phyloP scores from a whole-genome alignment of 2,329 filamentous ascomycete species.

The Aureobasidium sp. region DNA sequence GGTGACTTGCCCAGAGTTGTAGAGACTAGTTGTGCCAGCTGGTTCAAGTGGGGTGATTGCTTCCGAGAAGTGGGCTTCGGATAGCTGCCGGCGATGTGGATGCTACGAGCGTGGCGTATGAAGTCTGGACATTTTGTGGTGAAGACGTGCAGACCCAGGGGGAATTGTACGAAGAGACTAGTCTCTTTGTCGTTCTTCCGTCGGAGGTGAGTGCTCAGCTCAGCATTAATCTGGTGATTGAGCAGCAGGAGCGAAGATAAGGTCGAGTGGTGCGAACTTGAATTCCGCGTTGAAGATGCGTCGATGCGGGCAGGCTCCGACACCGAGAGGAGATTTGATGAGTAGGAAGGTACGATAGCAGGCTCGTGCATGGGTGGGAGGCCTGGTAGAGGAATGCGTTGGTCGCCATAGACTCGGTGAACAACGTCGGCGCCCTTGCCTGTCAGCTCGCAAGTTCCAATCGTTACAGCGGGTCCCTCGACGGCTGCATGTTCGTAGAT shows the following conservation, averaged over 20 bases:
- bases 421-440: slow-evolving; percentile 35
- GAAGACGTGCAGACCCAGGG: slow-evolving; percentile 44
- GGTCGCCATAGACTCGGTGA: slow-evolving; percentile 30
- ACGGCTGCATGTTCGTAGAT: slow-evolving; percentile 46
- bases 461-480: slow-evolving; percentile 40
- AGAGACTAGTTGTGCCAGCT: slow-evolving; percentile 38
- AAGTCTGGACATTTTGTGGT: slow-evolving; percentile 43
- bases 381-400: slow-evolving; percentile 35
- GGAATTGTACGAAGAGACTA: slow-evolving; percentile 46
- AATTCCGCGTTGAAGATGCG: slow-evolving; percentile 5
- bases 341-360: slow-evolving; percentile 37
- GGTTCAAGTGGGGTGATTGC: slow-evolving; percentile 27
- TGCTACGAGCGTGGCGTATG: slow-evolving; percentile 42
- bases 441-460: slow-evolving; percentile 40
- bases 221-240: slow-evolving; percentile 38
- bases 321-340: slow-evolving; percentile 37
- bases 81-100: slow-evolving; percentile 47
- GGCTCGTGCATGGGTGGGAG: slow-evolving; percentile 42
- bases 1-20: slow-evolving; percentile 34
- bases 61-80: slow-evolving; percentile 25
- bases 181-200: slow-evolving; percentile 31
- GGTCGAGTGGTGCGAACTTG: slow-evolving; percentile 20
- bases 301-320: slow-evolving; percentile 32
- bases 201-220: slow-evolving; percentile 39
- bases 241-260: slow-evolving; percentile 26